phyloP scores from a whole-genome alignment of 1,284 basidiomycete species.

The Tilletia setariae region DNA sequence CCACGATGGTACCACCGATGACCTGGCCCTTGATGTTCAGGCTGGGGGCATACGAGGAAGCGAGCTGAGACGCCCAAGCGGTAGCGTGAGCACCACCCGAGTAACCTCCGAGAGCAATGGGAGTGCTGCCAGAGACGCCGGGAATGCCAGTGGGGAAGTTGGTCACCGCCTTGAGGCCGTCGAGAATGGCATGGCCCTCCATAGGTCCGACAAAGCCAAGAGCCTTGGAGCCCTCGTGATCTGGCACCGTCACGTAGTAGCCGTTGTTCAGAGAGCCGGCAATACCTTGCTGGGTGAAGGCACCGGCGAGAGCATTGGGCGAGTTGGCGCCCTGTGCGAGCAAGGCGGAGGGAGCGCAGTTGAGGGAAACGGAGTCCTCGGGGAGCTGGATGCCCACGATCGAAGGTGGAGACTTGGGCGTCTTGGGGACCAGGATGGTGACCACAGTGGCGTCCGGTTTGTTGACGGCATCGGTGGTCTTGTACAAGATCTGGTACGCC shows the following conservation, averaged over 20 bases:
- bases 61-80: conserved; percentile 33
- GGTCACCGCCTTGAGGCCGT: conserved; percentile 34
- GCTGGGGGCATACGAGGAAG: conserved; percentile 32
- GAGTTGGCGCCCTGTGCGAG: conserved; percentile 21
- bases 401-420: conserved; percentile 31
- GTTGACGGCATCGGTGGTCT: conserved; percentile 24
- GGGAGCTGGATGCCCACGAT: conserved; percentile 36
- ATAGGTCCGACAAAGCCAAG: conserved; percentile 39
- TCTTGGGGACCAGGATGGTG: conserved; percentile 35
- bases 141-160: conserved; percentile 22
- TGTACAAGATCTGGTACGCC: conserved; percentile 37
- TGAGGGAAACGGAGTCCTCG: conserved; percentile 32
- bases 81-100: conserved; percentile 41
- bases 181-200: conserved; percentile 38
- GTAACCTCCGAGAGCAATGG: conserved; percentile 36
- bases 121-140: conserved; percentile 23
- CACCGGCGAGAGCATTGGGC: conserved; percentile 23
- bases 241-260: conserved; percentile 45
- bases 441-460: conserved; percentile 27
- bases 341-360: conserved; percentile 38
- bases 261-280: conserved; percentile 38
- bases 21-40: conserved; percentile 43
- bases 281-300: conserved; percentile 29
- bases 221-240: conserved; percentile 36
- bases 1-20: conserved; percentile 42